Evolutionary conservation across 441 rosid genomes (phyloP), one percentile per base, ranked within the genome.

Genomic region (Erysimum cheiri): DNA sequence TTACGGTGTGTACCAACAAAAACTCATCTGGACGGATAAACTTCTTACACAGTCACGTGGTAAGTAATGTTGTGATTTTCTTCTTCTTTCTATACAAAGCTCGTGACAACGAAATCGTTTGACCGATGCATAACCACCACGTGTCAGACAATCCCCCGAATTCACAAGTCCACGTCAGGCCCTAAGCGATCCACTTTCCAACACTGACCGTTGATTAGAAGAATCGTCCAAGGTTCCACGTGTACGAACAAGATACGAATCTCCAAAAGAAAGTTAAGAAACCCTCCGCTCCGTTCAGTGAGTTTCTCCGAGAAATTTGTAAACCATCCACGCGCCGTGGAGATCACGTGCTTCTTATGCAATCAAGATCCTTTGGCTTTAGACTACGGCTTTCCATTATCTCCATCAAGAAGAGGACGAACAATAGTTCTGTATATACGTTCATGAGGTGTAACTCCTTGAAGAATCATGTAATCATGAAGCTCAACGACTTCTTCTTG

Each of bases 401-500:
- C 62, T 47, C 68, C 70, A 28, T 29, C 60, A 26, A 85, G 80
- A 78, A 84, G 87, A 15, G 86, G 92, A 57, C 37, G 58, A 55
- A 89, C 82, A 3, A 76, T 32, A 32, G 65, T 59, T 65, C 32
- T 28, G 54, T 78, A 80, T 8, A 85, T 77, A 56, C 72, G 76
- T 46, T 41, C 64, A 78, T 83, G 84, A 52, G 92, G 91, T 43
- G 58, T 59, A 24, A 82, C 85, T 79, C 96, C 91, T 12, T 78
- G 47, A 39, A 89, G 86, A 72, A 87, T 77, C 96, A 89, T 81
- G 55, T 70, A 72, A 74, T 87, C 91, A 65, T 89, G 93, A 75
- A 87, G 71, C 68, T 81, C 85, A 65, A 83, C 76, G 59, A 87
- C 83, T 78, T 86, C 84, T 41, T 82, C 80, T 22, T 80, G 15